Base-by-base conservation (phyloP, 805 yeast species). In the Pichia rugopelliculosa region DNA sequence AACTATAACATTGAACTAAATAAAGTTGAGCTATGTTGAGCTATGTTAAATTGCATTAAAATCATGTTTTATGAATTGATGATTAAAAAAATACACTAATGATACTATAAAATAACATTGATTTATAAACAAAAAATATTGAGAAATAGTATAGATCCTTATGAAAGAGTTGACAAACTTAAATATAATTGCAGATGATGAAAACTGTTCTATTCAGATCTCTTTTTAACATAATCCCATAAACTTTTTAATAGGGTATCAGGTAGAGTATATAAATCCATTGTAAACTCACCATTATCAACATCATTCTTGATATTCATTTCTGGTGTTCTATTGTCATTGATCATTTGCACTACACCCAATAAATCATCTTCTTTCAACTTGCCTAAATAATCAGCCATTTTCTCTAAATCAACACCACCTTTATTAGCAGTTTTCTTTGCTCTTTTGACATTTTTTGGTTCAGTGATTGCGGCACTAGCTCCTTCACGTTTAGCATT, bases 261-360 rank as follows among this genome's bases (percentile, higher is more conserved):
- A 20, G 98, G 98, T 56, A 91, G 73, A 24, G 97, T 90, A 67
- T 80, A 90, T 57, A 91, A 76, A 69, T 91, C 99, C 87, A 91
- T 87, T 46, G 95, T 88, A 66, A 93, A 91, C 71, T 93, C 98
- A 45, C 99, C 99, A 59, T 87, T 91, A 53, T 91, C 98, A 44
- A 87, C 89, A 60, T 91, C 96, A 65, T 93, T 91, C 64, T 90
- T 90, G 58, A 91, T 84, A 67, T 85, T 89, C 96, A 91, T 91
- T 42, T 91, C 98, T 40, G 87, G 80, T 6, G 98, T 88, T 62
- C 87, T 79, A 69, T 93, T 93, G 65, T 91, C 98, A 39, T 96
- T 89, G 37, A 91, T 93, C 96, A 91, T 90, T 68, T 91, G 98
- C 47, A 91, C 98, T 42, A 93, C 93, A 30, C 89, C 95, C 44